Evolutionary conservation across 2,329 filamentous ascomycete genomes (phyloP), one percentile per base, ranked within the genome.

Genomic region (Xylariaceae sp.): DNA sequence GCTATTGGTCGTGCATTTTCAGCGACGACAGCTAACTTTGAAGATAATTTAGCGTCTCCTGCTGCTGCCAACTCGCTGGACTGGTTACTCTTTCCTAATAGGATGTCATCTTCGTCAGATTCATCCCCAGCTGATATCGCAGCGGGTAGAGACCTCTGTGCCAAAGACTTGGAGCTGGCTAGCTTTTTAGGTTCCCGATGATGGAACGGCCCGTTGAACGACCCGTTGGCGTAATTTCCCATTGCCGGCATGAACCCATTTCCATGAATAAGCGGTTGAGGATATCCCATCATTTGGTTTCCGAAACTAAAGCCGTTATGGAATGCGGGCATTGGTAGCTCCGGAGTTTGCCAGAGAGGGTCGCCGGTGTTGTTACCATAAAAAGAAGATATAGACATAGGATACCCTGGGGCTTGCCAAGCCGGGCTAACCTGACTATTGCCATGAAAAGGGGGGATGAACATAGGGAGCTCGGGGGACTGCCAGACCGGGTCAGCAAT

Each of bases 401-500:
- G 32, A 3, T 7, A 16, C 32, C 32, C 32, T 37, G 32, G 12
- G 12, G 32, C 32, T 14, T 37, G 32, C 32, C 32, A 37, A 37
- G 14, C 5, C 7, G 5, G 14, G 14, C 14, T 3, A 37, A 37
- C 9, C 12, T 12, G 32, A 10, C 14, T 37, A 37, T 37, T 37
- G 32, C 32, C 14, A 16, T 12, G 32, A 37, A 37, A 37, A 16
- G 32, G 32, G 14, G 14, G 32, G 5, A 37, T 14, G 14, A 10
- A 3, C 32, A 37, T 37, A 16, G 32, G 67, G 7, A 77, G 60
- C 4, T 73, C 72, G 1, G 77, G 76, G 0, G 65, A 65, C 21
- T 67, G 67, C 77, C 77, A 79, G 0, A 67, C 59, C 2, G 76
- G 71, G 48, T 79, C 76, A 19, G 68, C 51, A 9, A 62, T 42